These are phyloP conservation scores for Corymbia citriodora DNA, from an alignment of 441 rosid genomes.

Conservation along the genomic window DNA sequence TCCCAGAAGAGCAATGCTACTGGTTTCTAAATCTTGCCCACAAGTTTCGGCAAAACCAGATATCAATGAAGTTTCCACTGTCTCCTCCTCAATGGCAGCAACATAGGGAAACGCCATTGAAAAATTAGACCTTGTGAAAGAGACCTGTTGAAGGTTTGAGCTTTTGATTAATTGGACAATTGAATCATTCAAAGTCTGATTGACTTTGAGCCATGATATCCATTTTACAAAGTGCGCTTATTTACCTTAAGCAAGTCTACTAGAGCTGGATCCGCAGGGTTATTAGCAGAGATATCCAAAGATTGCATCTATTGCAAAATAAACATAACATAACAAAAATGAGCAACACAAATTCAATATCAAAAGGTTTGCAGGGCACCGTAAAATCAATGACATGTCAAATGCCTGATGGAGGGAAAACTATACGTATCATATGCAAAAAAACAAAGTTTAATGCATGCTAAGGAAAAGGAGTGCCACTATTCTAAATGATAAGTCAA, in stretches of 20 bases:
- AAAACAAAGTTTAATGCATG: not conserved
- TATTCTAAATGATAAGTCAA: not conserved
- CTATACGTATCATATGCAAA: not conserved
- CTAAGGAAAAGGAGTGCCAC: not conserved
- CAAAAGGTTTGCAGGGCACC: not conserved
- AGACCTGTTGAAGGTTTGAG: slow-evolving; percentile 36
- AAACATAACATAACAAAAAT: slow-evolving; percentile 10
- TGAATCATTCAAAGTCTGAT: not conserved
- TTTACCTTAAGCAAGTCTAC: slow-evolving; percentile 67
- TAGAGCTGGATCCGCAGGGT: slow-evolving; percentile 45
- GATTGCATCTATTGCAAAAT: slow-evolving; percentile 50
- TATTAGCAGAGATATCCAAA: slow-evolving; percentile 55
- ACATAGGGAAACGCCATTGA: slow-evolving; percentile 94
- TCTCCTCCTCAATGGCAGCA: slow-evolving; percentile 54
- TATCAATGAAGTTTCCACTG: slow-evolving; percentile 62
- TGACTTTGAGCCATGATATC: not conserved
- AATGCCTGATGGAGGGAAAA: not conserved
- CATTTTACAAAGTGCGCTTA: not conserved
- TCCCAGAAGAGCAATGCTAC: slow-evolving; percentile 62
- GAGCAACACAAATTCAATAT: not conserved
- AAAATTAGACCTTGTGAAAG: slow-evolving; percentile 59
- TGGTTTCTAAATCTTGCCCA: slow-evolving; percentile 31
- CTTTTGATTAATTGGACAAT: not conserved
- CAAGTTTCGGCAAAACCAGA: slow-evolving; percentile 68
- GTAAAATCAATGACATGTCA: not conserved